A percentile compares a stretch with the other conserved stretches of the same genome.
Conservation (phyloP, 352 stramenopile species). For the Pythium myriotylum region DNA sequence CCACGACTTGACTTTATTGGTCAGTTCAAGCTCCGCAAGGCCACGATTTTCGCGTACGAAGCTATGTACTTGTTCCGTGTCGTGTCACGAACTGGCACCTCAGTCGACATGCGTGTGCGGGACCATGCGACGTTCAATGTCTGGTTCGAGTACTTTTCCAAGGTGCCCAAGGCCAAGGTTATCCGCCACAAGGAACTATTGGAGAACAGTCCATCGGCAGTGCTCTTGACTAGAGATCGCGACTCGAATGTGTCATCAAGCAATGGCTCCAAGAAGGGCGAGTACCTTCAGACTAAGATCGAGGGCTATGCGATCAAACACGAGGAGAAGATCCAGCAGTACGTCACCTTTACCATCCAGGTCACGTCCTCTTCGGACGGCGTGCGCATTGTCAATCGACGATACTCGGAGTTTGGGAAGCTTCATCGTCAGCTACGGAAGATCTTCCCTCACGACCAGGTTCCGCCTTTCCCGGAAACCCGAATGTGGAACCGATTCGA, state of each 20-base stretch:
- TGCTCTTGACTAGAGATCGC: conserved; percentile 68
- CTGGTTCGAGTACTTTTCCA: conserved; percentile 66
- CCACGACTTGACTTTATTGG: conserved; percentile 70
- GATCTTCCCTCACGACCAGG: conserved; percentile 78
- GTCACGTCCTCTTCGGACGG: conserved; percentile 65
- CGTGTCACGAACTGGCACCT: conserved; percentile 63
- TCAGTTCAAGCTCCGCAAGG: conserved; percentile 70
- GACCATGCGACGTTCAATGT: conserved; percentile 77
- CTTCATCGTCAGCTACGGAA: conserved; percentile 77
- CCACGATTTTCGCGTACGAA: conserved; percentile 74
- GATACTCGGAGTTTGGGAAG: conserved; percentile 79
- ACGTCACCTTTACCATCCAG: conserved; percentile 80
- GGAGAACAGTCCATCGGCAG: conserved; percentile 79
- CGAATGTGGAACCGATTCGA: conserved; percentile 89
- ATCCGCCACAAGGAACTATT: conserved; percentile 74
- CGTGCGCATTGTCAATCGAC: conserved; percentile 72
- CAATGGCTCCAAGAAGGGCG: conserved; percentile 32
- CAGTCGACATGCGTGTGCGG: conserved; percentile 80
- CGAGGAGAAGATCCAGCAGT: conserved; percentile 75
- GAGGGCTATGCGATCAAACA: conserved; percentile 68
- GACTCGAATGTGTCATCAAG: conserved; percentile 7
- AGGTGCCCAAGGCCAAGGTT: conserved; percentile 59
- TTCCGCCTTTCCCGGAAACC: conserved; percentile 67
- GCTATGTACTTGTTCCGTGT: conserved; percentile 78
- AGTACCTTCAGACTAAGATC: conserved; percentile 84